Evolutionary conservation across 306 rosid species (phyloP).

Genomic region (Vigna trinervia): DNA sequence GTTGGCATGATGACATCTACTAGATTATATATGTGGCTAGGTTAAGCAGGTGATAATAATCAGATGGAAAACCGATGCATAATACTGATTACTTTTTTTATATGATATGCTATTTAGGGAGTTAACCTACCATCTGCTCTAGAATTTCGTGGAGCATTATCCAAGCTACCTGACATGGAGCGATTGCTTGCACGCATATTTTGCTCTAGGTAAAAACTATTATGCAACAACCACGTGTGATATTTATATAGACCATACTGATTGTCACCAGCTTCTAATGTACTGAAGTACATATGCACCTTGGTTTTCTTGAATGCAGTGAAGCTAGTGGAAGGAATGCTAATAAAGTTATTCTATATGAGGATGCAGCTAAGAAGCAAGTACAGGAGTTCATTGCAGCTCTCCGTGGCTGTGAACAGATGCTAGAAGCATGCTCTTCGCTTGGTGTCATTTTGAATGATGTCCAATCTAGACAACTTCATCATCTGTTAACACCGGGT

Average conservation of each 20-base stretch:
- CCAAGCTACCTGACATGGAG: conserved; percentile 84
- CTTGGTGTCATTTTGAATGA: conserved; percentile 65
- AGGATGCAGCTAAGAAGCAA: conserved; percentile 88
- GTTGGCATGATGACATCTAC: conserved; percentile 6
- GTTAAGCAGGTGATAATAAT: conserved; percentile 6
- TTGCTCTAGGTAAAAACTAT: conserved; percentile 64
- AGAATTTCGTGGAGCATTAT: conserved; percentile 71
- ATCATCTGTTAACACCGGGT: conserved; percentile 83
- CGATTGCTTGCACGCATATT: conserved; percentile 84
- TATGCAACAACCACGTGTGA: conserved; percentile 18
- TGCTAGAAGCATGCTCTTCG: conserved; percentile 75
- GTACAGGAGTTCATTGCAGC: conserved; percentile 85
- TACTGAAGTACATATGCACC: conserved; percentile 47
- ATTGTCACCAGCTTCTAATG: conserved; percentile 24
- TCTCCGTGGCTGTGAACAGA: conserved; percentile 84
- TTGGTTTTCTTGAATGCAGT: conserved; percentile 57
- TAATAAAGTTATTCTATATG: conserved; percentile 79
- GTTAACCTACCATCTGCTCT: conserved; percentile 70
- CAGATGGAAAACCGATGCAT: not conserved
- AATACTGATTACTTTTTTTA: conserved; percentile 31
- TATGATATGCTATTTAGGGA: conserved; percentile 67
- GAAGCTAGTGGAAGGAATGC: conserved; percentile 91
- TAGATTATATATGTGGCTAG: conserved; percentile 26
- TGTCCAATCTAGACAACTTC: conserved; percentile 69
- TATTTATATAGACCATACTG: conserved; percentile 25